Percentiles rank a stretch among this genome's conserved stretches.
These are phyloP conservation scores for Sclerotinia sclerotiorum DNA, from an alignment of 2,329 filamentous ascomycete species.

Conservation along the genomic window DNA sequence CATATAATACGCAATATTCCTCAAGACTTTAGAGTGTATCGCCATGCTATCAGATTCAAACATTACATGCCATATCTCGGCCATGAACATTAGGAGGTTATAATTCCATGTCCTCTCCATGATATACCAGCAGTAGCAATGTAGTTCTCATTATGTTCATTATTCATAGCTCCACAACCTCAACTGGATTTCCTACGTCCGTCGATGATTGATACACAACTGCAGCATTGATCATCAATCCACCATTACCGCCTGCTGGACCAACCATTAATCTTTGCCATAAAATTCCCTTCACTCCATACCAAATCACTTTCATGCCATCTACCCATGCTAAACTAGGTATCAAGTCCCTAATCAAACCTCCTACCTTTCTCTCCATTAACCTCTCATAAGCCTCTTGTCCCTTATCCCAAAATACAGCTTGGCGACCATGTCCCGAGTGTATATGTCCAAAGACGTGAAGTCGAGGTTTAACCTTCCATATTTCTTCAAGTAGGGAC, in stretches of 20 bases:
- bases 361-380: slow-evolving; percentile 37
- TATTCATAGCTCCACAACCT: slow-evolving; percentile 38
- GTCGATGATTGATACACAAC: slow-evolving; percentile 51
- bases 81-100: neutral
- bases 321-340: slow-evolving; percentile 49
- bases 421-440: slow-evolving; percentile 57
- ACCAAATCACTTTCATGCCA: slow-evolving; percentile 50
- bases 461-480: slow-evolving; percentile 57
- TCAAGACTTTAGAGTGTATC: neutral
- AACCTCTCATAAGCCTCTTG: slow-evolving; percentile 46
- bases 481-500: slow-evolving; percentile 56
- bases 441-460: slow-evolving; percentile 70
- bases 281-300: slow-evolving; percentile 55
- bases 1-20: neutral
- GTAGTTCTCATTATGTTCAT: neutral
- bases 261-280: slow-evolving; percentile 56
- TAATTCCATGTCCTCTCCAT: neutral
- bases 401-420: slow-evolving; percentile 61
- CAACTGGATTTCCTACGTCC: slow-evolving; percentile 47
- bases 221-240: slow-evolving; percentile 61
- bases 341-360: slow-evolving; percentile 40
- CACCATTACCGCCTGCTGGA: slow-evolving; percentile 50
- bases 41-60: too few species aligned
- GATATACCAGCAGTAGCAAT: neutral
- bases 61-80: neutral